Evolutionary conservation across 495 filamentous ascomycete genomes (phyloP).

Genomic region (Hypoxylon fragiforme): DNA sequence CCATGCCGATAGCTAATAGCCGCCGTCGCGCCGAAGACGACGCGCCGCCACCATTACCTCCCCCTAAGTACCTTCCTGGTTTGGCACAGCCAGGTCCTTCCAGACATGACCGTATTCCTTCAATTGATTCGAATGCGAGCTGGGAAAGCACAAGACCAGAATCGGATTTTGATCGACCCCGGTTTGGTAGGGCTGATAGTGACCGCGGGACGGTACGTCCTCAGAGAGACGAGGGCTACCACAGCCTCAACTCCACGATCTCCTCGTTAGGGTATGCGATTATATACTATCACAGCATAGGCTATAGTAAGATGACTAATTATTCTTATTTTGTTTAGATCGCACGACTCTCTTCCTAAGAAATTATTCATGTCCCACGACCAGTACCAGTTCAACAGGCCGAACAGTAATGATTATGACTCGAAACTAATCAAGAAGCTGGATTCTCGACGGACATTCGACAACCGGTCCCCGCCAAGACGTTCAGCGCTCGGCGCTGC

Average conservation of each 20-base stretch:
- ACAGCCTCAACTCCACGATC: slow-evolving; percentile 39
- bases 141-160: slow-evolving; percentile 35
- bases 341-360: slow-evolving; percentile 41
- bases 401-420: slow-evolving; percentile 73
- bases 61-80: slow-evolving; percentile 47
- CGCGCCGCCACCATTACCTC: slow-evolving; percentile 56
- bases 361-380: slow-evolving; percentile 50
- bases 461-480: slow-evolving; percentile 56
- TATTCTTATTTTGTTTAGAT: slow-evolving; percentile 14
- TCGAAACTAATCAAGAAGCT: slow-evolving; percentile 75
- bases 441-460: slow-evolving; percentile 64
- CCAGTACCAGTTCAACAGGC: slow-evolving; percentile 55
- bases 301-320: slow-evolving; percentile 18
- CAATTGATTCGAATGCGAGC: slow-evolving; percentile 34
- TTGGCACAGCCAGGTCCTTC: slow-evolving; percentile 29
- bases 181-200: slow-evolving; percentile 31
- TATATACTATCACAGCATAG: not conserved
- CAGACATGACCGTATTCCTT: slow-evolving; percentile 33
- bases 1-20: slow-evolving; percentile 53
- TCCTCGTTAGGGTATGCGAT: slow-evolving; percentile 36
- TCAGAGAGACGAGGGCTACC: slow-evolving; percentile 38
- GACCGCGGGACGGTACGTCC: slow-evolving; percentile 27
- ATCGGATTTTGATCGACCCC: slow-evolving; percentile 22
- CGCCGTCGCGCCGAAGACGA: slow-evolving; percentile 40
- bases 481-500: slow-evolving; percentile 57